phyloP scores from a whole-genome alignment of 2,329 filamentous ascomycete genomes.

The Microdochium paspali region DNA sequence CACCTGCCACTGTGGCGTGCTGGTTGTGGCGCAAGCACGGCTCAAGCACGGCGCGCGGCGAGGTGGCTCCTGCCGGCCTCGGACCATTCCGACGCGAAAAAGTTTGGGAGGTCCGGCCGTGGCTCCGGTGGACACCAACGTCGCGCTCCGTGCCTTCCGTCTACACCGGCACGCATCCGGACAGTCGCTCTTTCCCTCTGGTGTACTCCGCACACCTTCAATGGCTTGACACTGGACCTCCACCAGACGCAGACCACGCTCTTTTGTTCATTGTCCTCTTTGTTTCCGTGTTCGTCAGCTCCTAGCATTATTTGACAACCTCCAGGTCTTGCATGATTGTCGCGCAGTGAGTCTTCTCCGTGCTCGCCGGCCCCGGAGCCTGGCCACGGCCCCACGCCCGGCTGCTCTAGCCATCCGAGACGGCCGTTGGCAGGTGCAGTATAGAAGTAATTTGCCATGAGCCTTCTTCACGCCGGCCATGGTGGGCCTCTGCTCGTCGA shows the following conservation, averaged over 20 bases:
- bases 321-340: background rate
- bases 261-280: background rate
- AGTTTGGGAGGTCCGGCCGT: background rate
- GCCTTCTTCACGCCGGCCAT: background rate
- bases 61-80: background rate
- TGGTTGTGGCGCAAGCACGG: background rate
- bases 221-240: background rate
- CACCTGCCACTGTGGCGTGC: background rate
- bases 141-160: background rate
- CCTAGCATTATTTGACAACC: background rate
- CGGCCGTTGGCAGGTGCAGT: background rate
- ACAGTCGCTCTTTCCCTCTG: background rate
- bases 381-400: background rate
- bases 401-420: background rate
- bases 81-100: background rate
- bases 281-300: background rate
- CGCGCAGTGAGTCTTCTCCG: background rate
- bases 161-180: background rate
- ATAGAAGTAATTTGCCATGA: background rate
- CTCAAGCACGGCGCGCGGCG: background rate
- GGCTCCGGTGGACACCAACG: too few species aligned
- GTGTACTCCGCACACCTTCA: background rate
- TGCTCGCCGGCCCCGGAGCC: background rate
- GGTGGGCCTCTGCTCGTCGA: slow-evolving; percentile 10
- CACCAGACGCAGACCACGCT: background rate